Conservation (phyloP, 345 rosid genomes). For the Sonneratia caseolaris region DNA sequence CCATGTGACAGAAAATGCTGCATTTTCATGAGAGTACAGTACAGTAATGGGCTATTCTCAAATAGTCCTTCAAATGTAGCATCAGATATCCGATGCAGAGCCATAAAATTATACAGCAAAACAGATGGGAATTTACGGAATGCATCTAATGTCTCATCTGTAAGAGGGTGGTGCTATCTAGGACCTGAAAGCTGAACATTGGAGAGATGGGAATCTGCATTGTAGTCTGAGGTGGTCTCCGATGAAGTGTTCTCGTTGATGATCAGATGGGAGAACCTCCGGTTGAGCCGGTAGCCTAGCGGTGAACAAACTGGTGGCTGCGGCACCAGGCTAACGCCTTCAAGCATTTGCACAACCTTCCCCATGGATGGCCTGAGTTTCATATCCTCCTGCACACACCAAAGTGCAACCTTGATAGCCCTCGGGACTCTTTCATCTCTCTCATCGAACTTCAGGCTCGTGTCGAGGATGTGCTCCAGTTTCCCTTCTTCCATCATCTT, state of each 20-base stretch:
- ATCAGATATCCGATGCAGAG: background rate
- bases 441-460: conserved; percentile 30
- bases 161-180: conserved; percentile 33
- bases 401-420: conserved; percentile 66
- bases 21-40: too few species aligned
- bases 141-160: background rate
- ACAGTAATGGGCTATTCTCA: background rate
- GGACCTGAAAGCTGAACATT: conserved; percentile 88
- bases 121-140: background rate
- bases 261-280: conserved; percentile 30
- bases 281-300: conserved; percentile 45
- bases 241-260: conserved; percentile 69
- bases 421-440: conserved; percentile 38
- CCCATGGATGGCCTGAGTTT: conserved; percentile 64
- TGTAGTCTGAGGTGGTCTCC: conserved; percentile 53
- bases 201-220: conserved; percentile 58
- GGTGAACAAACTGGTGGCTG: conserved; percentile 59
- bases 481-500: conserved; percentile 91
- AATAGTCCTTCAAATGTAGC: background rate
- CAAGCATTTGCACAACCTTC: conserved; percentile 92
- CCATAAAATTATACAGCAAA: background rate
- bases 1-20: too few species aligned
- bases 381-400: conserved; percentile 97
- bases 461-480: conserved; percentile 54
- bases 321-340: conserved; percentile 56